These are phyloP conservation scores for Apiospora hydei DNA, from an alignment of 2,329 filamentous ascomycete species.

Conservation along the genomic window DNA sequence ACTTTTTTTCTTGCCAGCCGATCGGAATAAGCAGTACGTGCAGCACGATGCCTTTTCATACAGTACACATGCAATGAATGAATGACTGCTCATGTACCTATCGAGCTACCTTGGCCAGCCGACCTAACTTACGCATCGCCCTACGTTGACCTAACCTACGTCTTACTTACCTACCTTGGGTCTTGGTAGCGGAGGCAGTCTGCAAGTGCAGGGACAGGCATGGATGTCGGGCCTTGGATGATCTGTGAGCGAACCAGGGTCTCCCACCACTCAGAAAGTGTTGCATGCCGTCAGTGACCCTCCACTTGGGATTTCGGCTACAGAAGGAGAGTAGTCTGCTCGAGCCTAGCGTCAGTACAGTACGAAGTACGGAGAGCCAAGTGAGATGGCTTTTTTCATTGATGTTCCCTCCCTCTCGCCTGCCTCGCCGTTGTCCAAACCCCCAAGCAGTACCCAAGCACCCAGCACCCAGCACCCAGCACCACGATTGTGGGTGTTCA, in stretches of 20 bases:
- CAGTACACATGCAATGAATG: background rate
- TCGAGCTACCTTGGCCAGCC: too few species aligned
- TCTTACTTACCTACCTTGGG: slow-evolving; percentile 19
- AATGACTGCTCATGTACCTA: slow-evolving; percentile 1
- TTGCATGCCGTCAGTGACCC: slow-evolving; percentile 12
- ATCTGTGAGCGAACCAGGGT: slow-evolving; percentile 12
- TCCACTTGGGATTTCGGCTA: slow-evolving; percentile 18
- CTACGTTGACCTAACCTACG: slow-evolving; percentile 3
- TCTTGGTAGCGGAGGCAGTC: slow-evolving; percentile 13
- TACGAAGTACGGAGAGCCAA: slow-evolving; percentile 12
- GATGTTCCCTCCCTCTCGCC: background rate
- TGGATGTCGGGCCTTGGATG: slow-evolving; percentile 18
- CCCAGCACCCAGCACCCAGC: background rate
- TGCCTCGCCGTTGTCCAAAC: slow-evolving; percentile 26
- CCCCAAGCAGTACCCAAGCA: slow-evolving; percentile 1
- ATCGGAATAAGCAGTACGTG: background rate
- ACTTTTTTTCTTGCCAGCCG: background rate
- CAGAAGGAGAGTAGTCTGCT: background rate
- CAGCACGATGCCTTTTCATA: background rate
- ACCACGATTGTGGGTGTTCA: slow-evolving; percentile 5
- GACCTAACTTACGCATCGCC: background rate
- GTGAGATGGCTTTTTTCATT: slow-evolving; percentile 2
- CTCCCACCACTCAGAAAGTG: slow-evolving; percentile 8
- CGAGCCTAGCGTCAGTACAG: background rate
- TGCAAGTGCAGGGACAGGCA: slow-evolving; percentile 20